Evolutionary conservation across 257 asterid species (phyloP), one percentile per base, ranked within the genome.

Genomic region (Salvia miltiorrhiza): DNA sequence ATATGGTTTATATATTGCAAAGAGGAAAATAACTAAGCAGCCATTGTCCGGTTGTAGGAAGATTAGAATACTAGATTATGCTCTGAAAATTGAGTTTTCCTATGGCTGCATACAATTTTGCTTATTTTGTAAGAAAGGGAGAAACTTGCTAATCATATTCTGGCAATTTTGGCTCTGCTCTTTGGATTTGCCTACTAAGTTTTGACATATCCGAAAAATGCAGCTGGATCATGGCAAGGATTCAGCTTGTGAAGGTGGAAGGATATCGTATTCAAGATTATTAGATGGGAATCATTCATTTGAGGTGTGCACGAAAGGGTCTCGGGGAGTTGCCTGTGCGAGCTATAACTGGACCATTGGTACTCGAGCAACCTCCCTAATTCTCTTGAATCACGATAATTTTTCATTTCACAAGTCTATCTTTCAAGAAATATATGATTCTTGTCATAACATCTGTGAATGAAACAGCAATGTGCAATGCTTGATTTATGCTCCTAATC

Each of bases 331-430:
- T 50, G 86, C 86, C 75, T 93, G 98, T 76, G 37, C 90, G 12
- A 67, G 57, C 79, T 88, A 90, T 69, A 65, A 86, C 72, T 93
- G 98, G 98, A 84, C 86, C 16, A 68, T 93, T 79, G 98, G 98
- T 91, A n/a, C n/a, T n/a, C 48, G 76, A 72, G 30, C 73, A 26
- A 58, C 56, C 64, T 33, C 56, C 74, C 74, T 72, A 45, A 5
- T 61, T 73, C 20, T 60, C 49, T 67, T 65, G 14, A 49, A 39
- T 55, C 35, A 53, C 63, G 13, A 66, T 59, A 60, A 43, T 9
- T n/a, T 70, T 63, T 7, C 62, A 52, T 28, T 68, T 41, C 57
- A 50, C 1, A 16, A 11, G 55, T 59, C 7, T 21, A 45, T 20
- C 9, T 9, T 59, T 50, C 59, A 53, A 43, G 60, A 53, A 24